phyloP scores from a whole-genome alignment of 192 early-diverging fungal genomes.

The Linnemannia zychae region DNA sequence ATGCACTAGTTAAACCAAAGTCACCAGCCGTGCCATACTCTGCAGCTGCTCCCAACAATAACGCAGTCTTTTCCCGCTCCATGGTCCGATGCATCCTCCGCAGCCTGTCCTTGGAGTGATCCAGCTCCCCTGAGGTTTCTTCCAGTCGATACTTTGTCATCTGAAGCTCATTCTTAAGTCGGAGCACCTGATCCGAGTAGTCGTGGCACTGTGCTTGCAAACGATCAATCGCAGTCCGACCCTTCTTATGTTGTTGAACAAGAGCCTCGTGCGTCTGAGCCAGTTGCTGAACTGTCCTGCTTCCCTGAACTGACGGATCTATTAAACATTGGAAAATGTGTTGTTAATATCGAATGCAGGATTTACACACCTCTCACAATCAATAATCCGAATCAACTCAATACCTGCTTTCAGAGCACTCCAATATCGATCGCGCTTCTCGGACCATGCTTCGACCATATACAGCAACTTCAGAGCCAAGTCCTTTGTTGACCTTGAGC shows the following conservation, averaged over 20 bases:
- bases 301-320: slow-evolving; percentile 11
- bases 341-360: background rate
- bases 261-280: slow-evolving; percentile 4
- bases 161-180: slow-evolving; percentile 34
- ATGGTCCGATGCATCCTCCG: slow-evolving; percentile 16
- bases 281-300: slow-evolving; percentile 14
- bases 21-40: background rate
- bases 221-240: slow-evolving; percentile 25
- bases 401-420: slow-evolving; percentile 18
- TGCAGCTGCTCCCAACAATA: background rate
- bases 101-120: slow-evolving; percentile 17
- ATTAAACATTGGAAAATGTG: background rate
- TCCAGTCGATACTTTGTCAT: slow-evolving; percentile 27
- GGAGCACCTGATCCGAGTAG: slow-evolving; percentile 23
- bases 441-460: slow-evolving; percentile 21
- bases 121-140: slow-evolving; percentile 13
- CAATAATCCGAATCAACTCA: background rate
- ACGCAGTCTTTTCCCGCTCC: slow-evolving; percentile 14
- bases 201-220: slow-evolving; percentile 32
- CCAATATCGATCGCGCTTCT: slow-evolving; percentile 28
- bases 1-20: background rate
- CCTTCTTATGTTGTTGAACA: slow-evolving; percentile 20
- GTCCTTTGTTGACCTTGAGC: slow-evolving; percentile 10
- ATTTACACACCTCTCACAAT: background rate
- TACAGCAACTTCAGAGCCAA: slow-evolving; percentile 21